Evolutionary conservation across 331 rosid genomes (phyloP).

Genomic region (Quercus lobata): DNA sequence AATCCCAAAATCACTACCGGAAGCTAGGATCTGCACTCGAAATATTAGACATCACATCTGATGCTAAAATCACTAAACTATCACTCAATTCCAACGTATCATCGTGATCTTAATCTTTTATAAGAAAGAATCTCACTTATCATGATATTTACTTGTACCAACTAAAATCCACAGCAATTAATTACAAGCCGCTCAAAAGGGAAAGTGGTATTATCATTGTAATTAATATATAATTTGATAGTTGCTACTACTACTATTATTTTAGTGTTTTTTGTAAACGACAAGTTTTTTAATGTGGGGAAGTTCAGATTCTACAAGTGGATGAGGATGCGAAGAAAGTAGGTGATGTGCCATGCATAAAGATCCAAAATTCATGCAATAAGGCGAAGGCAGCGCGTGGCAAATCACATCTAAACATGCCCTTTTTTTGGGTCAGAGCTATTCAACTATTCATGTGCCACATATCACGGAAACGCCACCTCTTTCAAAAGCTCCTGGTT

Average conservation of each 20-base stretch:
- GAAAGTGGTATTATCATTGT: too few relatives aligned
- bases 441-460: background rate
- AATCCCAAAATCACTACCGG: too few relatives aligned
- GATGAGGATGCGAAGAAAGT: background rate
- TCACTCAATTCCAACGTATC: too few relatives aligned
- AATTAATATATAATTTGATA: too few relatives aligned
- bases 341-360: slow-evolving; percentile 16
- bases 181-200: too few relatives aligned
- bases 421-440: background rate
- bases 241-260: background rate
- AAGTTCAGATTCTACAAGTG: slow-evolving; percentile 3
- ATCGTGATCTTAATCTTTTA: too few relatives aligned
- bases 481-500: slow-evolving; percentile 11
- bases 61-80: too few relatives aligned
- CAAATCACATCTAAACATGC: background rate
- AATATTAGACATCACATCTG: too few relatives aligned
- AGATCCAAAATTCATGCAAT: slow-evolving; percentile 20
- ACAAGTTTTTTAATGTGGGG: background rate
- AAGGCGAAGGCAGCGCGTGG: slow-evolving; percentile 11
- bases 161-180: too few relatives aligned
- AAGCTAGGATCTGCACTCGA: too few relatives aligned
- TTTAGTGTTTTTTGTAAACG: background rate
- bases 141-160: too few relatives aligned
- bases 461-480: slow-evolving; percentile 3
- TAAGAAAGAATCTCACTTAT: too few relatives aligned